These are phyloP conservation scores for Fennellomyces sp. DNA, from an alignment of 371 early-diverging fungal species.

Conservation along the genomic window DNA sequence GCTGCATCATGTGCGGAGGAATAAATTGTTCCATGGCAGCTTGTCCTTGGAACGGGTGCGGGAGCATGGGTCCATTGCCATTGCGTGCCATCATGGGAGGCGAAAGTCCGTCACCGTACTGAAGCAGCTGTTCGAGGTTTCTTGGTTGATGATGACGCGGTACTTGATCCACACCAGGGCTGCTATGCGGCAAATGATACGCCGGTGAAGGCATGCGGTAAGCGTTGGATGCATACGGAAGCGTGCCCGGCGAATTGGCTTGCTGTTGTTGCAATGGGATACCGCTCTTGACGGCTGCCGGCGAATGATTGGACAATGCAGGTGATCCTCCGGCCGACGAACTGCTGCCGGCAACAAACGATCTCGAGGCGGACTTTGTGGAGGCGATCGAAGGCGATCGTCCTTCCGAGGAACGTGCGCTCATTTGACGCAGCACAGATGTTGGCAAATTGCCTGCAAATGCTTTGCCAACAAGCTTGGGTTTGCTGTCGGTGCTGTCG, in stretches of 20 bases:
- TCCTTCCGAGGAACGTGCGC: conserved; percentile 51
- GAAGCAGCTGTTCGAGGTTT: conserved; percentile 13
- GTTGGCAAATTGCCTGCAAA: conserved; percentile 70
- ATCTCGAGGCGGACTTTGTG: conserved; percentile 16
- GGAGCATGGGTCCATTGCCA: conserved; percentile 12
- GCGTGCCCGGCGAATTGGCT: conserved; percentile 6
- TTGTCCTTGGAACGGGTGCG: conserved; percentile 20
- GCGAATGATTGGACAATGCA: conserved; percentile 19
- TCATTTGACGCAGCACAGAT: conserved; percentile 68
- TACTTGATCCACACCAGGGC: conserved; percentile 1
- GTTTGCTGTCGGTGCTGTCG: conserved; percentile 4
- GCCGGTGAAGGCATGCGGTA: conserved; percentile 17
- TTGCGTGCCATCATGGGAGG: background rate
- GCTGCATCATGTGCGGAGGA: conserved; percentile 36
- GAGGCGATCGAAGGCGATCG: conserved; percentile 36
- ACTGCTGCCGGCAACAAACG: conserved; percentile 1
- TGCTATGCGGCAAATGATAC: conserved; percentile 7
- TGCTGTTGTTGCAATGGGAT: conserved; percentile 13
- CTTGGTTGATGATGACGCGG: background rate
- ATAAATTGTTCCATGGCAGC: conserved; percentile 24
- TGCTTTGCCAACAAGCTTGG: conserved; percentile 39
- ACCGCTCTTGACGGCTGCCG: conserved; percentile 16
- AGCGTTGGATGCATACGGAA: background rate
- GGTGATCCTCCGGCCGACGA: conserved; percentile 10
- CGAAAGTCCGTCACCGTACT: conserved; percentile 8